A percentile compares a stretch with the other conserved stretches of the same genome.
Conservation (phyloP, 2,329 filamentous ascomycete genomes). For the Beauveria bassiana region DNA sequence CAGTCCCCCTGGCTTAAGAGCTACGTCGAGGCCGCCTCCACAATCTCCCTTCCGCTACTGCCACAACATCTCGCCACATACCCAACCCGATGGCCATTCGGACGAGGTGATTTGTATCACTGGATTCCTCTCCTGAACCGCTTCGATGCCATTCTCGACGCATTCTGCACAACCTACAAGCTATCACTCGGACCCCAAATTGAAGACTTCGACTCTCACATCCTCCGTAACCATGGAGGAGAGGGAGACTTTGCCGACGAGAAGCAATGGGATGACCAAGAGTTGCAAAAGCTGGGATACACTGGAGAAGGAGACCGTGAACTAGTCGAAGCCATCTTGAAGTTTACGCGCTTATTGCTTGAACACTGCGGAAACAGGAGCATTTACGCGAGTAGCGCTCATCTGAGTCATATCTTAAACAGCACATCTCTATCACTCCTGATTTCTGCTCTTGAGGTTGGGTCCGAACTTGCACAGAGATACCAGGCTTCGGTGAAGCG, state of each 20-base stretch:
- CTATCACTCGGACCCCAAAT: constrained; percentile 74
- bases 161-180: constrained; percentile 72
- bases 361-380: constrained; percentile 96
- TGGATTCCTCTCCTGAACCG: constrained; percentile 94
- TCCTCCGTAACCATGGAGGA: constrained; percentile 52
- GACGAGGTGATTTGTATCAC: constrained; percentile 91
- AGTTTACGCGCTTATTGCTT: constrained; percentile 79
- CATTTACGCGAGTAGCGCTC: constrained; percentile 87
- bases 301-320: constrained; percentile 68
- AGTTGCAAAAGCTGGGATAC: constrained; percentile 55
- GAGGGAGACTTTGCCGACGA: constrained; percentile 44
- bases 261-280: constrained; percentile 33
- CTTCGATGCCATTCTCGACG: constrained; percentile 82
- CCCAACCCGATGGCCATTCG: constrained; percentile 88
- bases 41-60: constrained; percentile 65
- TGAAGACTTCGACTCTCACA: constrained; percentile 60
- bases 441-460: constrained; percentile 69
- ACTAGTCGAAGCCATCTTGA: constrained; percentile 70
- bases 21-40: constrained; percentile 66
- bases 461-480: constrained; percentile 79
- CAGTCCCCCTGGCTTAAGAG: constrained; percentile 82
- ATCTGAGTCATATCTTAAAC: constrained; percentile 82
- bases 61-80: constrained; percentile 71
- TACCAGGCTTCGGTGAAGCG: constrained; percentile 86
- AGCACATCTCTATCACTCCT: constrained; percentile 76